A percentile compares a stretch with the other conserved stretches of the same genome.
Conservation (phyloP, 2,329 filamentous ascomycete species). For the Pleomassaria siparia region DNA sequence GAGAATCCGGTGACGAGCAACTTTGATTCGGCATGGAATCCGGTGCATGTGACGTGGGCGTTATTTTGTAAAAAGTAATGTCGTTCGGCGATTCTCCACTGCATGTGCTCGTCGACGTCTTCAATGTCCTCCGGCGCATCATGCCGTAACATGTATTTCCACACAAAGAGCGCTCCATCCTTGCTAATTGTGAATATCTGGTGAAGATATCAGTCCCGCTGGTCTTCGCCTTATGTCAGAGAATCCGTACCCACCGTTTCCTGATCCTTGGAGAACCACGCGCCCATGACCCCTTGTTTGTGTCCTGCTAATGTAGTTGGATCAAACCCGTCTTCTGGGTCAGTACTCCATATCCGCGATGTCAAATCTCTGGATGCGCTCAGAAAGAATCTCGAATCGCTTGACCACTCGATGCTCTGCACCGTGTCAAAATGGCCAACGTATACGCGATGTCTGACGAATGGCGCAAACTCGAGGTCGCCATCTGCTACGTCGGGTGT, state of each 20-base stretch:
- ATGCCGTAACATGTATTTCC: constrained; percentile 74
- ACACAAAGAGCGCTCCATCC: constrained; percentile 93
- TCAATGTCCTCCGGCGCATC: constrained; percentile 56
- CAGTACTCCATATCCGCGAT: constrained; percentile 89
- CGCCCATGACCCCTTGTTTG: constrained; percentile 84
- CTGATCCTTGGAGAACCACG: constrained; percentile 95
- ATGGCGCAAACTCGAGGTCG: constrained; percentile 91
- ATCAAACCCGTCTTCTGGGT: constrained; percentile 82
- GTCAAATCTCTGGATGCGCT: constrained; percentile 91
- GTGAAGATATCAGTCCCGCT: background rate
- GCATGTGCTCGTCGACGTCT: constrained; percentile 67
- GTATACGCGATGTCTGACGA: constrained; percentile 83
- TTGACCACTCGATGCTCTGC: constrained; percentile 88
- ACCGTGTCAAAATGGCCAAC: constrained; percentile 87
- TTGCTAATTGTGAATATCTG: constrained; percentile 92
- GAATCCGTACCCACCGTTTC: constrained; percentile 61
- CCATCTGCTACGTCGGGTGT: constrained; percentile 75
- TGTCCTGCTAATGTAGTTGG: constrained; percentile 91
- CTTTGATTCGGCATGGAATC: constrained; percentile 82
- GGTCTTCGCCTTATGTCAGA: background rate
- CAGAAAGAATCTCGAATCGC: constrained; percentile 92
- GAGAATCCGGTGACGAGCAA: constrained; percentile 97
- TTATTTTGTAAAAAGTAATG: constrained; percentile 94
- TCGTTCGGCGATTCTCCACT: constrained; percentile 88
- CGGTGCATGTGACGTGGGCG: constrained; percentile 84